Percentiles rank a stretch among this genome's conserved stretches.
phyloP scores from a whole-genome alignment of 352 stramenopile species.

The Phytopythium oedochilum region DNA sequence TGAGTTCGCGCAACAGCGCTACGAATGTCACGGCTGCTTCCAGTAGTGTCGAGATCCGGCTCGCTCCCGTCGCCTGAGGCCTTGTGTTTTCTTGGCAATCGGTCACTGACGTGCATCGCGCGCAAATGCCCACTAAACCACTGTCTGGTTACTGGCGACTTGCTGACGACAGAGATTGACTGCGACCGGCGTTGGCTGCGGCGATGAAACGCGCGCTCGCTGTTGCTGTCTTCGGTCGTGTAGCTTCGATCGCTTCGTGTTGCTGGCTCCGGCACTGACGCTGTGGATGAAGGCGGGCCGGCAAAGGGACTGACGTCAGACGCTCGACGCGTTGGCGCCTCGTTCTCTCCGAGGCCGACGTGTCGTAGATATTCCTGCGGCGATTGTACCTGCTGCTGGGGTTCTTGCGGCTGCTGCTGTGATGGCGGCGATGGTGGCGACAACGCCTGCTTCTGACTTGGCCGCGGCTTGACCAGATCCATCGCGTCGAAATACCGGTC shows the following conservation, averaged over 20 bases:
- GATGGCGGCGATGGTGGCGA: conserved; percentile 9
- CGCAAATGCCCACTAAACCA: conserved; percentile 73
- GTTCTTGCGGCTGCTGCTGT: conserved; percentile 11
- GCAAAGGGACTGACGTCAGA: neutral
- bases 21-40: conserved; percentile 15
- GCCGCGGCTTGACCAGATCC: conserved; percentile 21
- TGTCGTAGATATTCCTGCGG: neutral
- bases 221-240: neutral
- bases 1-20: neutral
- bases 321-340: neutral
- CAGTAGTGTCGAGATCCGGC: conserved; percentile 19
- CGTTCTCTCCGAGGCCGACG: neutral
- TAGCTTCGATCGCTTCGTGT: neutral
- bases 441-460: neutral
- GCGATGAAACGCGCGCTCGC: neutral
- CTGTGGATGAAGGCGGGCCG: neutral
- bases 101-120: conserved; percentile 66
- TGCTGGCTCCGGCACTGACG: neutral
- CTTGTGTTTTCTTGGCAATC: conserved; percentile 50
- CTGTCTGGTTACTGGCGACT: conserved; percentile 18
- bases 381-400: neutral
- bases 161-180: conserved; percentile 20
- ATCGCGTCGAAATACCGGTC: conserved; percentile 65
- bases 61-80: conserved; percentile 9
- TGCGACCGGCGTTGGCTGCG: conserved; percentile 2